Conservation (phyloP, 2,329 filamentous ascomycete species). For the Fusarium veterinarium region DNA sequence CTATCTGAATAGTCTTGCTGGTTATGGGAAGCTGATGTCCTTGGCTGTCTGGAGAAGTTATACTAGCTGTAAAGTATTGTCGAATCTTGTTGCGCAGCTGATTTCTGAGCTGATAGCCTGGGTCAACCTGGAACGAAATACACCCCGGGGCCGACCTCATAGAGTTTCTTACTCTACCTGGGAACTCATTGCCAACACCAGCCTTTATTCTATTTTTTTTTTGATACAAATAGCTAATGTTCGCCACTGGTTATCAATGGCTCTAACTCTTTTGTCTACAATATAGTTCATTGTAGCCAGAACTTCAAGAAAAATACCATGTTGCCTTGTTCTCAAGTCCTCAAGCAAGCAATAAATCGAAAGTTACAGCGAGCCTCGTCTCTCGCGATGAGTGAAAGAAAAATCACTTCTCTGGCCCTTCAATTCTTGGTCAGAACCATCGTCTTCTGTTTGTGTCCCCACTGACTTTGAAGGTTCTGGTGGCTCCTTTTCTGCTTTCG, state of each 20-base stretch:
- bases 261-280: constrained; percentile 21
- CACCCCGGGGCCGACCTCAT: not conserved
- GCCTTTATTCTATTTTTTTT: not conserved
- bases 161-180: not conserved
- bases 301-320: constrained; percentile 5
- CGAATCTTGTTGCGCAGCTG: not conserved
- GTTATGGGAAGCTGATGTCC: not conserved
- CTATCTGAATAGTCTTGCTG: not conserved
- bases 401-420: not conserved
- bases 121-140: not conserved
- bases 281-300: constrained; percentile 16
- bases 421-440: not conserved
- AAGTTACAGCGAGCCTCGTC: constrained; percentile 36
- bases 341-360: not conserved
- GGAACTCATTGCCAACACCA: not conserved
- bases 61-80: not conserved
- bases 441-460: not conserved
- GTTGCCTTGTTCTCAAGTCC: not conserved
- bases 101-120: not conserved
- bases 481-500: not conserved
- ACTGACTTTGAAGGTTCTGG: not conserved
- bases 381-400: constrained; percentile 11
- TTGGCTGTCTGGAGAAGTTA: not conserved
- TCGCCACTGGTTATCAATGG: constrained; percentile 3
- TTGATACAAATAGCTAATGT: not conserved